Evolutionary conservation across 495 filamentous ascomycete genomes (phyloP).

Genomic region (Neurospora sp.): DNA sequence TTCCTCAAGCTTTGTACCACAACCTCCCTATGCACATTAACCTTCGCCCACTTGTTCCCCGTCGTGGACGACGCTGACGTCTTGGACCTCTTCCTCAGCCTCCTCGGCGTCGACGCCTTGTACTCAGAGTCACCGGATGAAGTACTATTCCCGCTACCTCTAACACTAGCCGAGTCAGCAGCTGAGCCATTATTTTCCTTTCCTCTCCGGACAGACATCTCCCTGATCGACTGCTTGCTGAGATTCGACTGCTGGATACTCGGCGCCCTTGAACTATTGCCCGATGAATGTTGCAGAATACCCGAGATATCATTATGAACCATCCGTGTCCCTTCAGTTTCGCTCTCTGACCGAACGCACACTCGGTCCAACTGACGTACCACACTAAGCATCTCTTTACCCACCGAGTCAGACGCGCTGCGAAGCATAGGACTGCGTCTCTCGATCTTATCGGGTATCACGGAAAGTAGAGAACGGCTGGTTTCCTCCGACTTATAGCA

Average conservation of each 20-base stretch:
- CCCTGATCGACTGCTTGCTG: constrained; percentile 13
- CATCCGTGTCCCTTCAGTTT: background rate
- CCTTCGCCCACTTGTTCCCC: constrained; percentile 19
- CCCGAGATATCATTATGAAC: background rate
- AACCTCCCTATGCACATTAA: constrained; percentile 26
- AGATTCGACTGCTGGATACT: constrained; percentile 7
- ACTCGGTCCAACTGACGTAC: constrained; percentile 1
- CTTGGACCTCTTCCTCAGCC: constrained; percentile 7
- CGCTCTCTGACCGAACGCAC: background rate
- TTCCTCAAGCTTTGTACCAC: constrained; percentile 33
- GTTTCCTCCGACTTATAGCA: constrained; percentile 3
- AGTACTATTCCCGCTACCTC: background rate
- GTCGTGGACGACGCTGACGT: background rate
- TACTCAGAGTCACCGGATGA: background rate
- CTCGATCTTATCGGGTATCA: constrained; percentile 32
- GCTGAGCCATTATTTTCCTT: constrained; percentile 16
- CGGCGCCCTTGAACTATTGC: constrained; percentile 8
- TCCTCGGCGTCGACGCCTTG: constrained; percentile 9
- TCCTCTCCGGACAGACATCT: constrained; percentile 3
- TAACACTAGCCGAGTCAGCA: background rate
- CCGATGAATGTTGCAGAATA: constrained; percentile 3
- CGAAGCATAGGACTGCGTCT: constrained; percentile 5
- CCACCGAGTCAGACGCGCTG: background rate
- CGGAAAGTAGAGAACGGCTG: constrained; percentile 15
- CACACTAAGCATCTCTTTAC: constrained; percentile 1